These are phyloP conservation scores for Heritiera littoralis DNA, from an alignment of 345 rosid species.

Conservation along the genomic window DNA sequence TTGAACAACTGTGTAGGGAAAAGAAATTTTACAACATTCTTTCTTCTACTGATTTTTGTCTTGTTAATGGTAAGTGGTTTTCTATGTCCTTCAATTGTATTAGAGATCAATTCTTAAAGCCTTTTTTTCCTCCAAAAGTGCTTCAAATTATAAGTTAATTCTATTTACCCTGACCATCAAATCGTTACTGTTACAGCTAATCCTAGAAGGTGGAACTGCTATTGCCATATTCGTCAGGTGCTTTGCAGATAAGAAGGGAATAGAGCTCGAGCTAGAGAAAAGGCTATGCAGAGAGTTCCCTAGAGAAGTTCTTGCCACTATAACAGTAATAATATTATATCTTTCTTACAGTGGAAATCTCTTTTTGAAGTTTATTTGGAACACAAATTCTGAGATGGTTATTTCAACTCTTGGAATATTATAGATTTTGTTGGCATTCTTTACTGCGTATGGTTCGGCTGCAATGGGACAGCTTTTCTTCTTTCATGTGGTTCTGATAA, in stretches of 20 bases:
- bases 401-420: slow-evolving; percentile 22
- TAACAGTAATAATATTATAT: slow-evolving; percentile 49
- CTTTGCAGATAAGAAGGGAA: slow-evolving; percentile 75
- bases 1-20: slow-evolving; percentile 92
- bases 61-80: slow-evolving; percentile 73
- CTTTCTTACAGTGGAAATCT: slow-evolving; percentile 6
- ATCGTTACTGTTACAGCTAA: slow-evolving; percentile 50
- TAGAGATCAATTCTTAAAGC: background rate
- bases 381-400: slow-evolving; percentile 16
- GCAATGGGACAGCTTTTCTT: slow-evolving; percentile 97
- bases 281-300: slow-evolving; percentile 69
- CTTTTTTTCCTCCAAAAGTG: background rate
- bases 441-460: slow-evolving; percentile 84
- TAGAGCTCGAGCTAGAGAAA: slow-evolving; percentile 69
- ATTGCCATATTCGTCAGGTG: slow-evolving; percentile 87
- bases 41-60: slow-evolving; percentile 80
- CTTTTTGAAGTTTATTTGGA: background rate
- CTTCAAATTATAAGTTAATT: background rate
- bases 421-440: slow-evolving; percentile 70
- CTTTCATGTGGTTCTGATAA: slow-evolving; percentile 90
- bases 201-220: slow-evolving; percentile 90
- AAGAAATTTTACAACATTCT: slow-evolving; percentile 84
- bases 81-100: background rate
- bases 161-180: slow-evolving; percentile 7
- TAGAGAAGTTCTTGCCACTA: slow-evolving; percentile 73